These are phyloP conservation scores for Thielaviopsis punctulata DNA, from an alignment of 2,329 filamentous ascomycete species.

Conservation along the genomic window DNA sequence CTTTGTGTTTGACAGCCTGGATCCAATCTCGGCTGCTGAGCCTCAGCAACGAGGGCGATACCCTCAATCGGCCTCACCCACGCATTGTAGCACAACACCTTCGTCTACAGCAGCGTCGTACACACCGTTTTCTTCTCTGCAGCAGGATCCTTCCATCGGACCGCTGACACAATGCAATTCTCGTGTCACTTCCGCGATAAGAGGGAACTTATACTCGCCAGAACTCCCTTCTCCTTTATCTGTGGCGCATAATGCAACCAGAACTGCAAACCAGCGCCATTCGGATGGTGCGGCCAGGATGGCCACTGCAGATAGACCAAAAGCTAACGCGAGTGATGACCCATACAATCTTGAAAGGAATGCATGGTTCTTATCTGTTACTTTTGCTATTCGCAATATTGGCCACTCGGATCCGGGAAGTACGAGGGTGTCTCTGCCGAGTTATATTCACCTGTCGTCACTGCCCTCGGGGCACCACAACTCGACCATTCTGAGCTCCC, in stretches of 20 bases:
- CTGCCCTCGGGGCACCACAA: neutral
- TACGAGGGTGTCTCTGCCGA: neutral
- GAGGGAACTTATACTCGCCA: neutral
- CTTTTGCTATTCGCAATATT: slow-evolving; percentile 2
- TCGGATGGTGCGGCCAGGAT: neutral
- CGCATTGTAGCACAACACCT: neutral
- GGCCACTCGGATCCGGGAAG: neutral
- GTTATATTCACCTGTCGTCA: neutral
- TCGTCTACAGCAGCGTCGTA: slow-evolving; percentile 1
- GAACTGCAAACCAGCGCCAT: neutral
- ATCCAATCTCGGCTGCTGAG: neutral
- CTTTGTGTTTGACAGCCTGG: neutral
- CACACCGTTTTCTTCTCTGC: slow-evolving; percentile 1
- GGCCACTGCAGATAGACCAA: neutral
- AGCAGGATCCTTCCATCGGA: slow-evolving; percentile 2
- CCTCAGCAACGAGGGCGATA: neutral
- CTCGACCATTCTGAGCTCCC: neutral
- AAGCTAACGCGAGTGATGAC: neutral
- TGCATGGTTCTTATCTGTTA: slow-evolving; percentile 5
- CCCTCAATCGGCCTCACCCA: neutral
- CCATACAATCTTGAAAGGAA: neutral
- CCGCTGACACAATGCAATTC: slow-evolving; percentile 2
- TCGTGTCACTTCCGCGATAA: slow-evolving; percentile 2
- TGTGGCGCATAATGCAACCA: neutral
- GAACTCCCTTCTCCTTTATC: neutral